Evolutionary conservation across 1,284 basidiomycete genomes (phyloP).

Genomic region (Pseudozyma sp.): DNA sequence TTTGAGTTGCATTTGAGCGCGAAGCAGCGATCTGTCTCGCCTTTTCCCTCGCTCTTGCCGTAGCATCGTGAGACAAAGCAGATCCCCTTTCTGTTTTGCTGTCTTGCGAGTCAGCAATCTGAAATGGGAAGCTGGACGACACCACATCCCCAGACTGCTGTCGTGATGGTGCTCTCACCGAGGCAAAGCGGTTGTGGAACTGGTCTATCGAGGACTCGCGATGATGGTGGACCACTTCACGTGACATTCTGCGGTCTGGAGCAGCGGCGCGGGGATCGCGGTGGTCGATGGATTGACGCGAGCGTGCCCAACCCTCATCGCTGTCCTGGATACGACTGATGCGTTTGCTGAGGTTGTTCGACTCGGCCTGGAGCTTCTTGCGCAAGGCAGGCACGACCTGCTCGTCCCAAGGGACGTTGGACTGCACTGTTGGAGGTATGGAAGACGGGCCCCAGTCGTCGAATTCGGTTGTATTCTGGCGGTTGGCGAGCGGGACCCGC

Average conservation of each 20-base stretch:
- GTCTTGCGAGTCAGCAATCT: background rate
- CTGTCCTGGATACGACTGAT: constrained; percentile 51
- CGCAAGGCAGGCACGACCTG: constrained; percentile 53
- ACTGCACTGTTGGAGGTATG: constrained; percentile 17
- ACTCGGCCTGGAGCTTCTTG: constrained; percentile 52
- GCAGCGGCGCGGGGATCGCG: constrained; percentile 3
- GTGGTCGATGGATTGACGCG: constrained; percentile 16
- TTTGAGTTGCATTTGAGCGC: constrained; percentile 8
- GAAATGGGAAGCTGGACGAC: constrained; percentile 16
- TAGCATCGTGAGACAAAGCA: constrained; percentile 18
- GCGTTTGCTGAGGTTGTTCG: constrained; percentile 30
- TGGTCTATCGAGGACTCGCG: constrained; percentile 38
- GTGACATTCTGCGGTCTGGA: constrained; percentile 16
- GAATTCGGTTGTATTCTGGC: constrained; percentile 20
- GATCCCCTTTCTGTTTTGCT: background rate
- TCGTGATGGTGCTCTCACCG: constrained; percentile 8
- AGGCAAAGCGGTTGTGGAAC: constrained; percentile 40
- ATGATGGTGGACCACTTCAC: constrained; percentile 30
- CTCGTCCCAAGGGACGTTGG: constrained; percentile 51
- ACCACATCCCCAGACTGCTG: constrained; percentile 1
- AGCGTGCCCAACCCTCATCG: constrained; percentile 27
- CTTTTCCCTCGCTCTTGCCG: constrained; percentile 34
- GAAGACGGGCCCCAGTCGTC: constrained; percentile 50
- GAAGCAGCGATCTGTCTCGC: constrained; percentile 33
- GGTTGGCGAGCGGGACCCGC: constrained; percentile 18